These are phyloP conservation scores for Neocatenulostroma microsporum DNA, from an alignment of 2,329 filamentous ascomycete genomes.

Conservation along the genomic window DNA sequence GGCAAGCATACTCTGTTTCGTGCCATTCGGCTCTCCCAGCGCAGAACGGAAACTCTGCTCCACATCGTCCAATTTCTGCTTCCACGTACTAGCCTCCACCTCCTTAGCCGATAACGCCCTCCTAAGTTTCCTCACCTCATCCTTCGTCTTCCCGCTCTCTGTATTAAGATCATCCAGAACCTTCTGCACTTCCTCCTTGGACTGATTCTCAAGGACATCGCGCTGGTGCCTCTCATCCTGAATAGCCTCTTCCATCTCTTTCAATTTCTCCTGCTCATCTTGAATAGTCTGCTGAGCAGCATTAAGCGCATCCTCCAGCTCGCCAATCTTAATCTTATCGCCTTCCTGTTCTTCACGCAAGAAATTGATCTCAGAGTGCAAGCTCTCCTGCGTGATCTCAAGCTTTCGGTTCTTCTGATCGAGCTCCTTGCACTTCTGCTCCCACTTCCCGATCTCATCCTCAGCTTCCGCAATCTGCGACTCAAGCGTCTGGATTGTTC, in stretches of 20 bases:
- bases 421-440: constrained; percentile 73
- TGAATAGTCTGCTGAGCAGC: constrained; percentile 70
- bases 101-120: constrained; percentile 78
- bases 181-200: constrained; percentile 92
- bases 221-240: constrained; percentile 74
- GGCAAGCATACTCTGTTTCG: constrained; percentile 74
- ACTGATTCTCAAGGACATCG: constrained; percentile 75
- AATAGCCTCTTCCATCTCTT: constrained; percentile 54
- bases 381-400: constrained; percentile 84
- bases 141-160: constrained; percentile 72
- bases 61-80: constrained; percentile 79
- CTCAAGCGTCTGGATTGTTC: constrained; percentile 74
- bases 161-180: constrained; percentile 87
- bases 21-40: constrained; percentile 79
- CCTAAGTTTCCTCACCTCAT: constrained; percentile 72
- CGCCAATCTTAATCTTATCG: constrained; percentile 96
- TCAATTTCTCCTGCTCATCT: constrained; percentile 67
- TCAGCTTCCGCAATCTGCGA: constrained; percentile 76
- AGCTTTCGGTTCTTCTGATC: constrained; percentile 83
- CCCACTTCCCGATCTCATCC: constrained; percentile 75
- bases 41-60: constrained; percentile 82
- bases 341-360: constrained; percentile 91
- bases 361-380: constrained; percentile 89
- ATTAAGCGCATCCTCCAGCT: constrained; percentile 76
- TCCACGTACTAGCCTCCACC: constrained; percentile 83